Percentiles rank a stretch among this genome's conserved stretches.
Evolutionary conservation across 1,284 basidiomycete genomes (phyloP).

Genomic region (Naganishia sp.): DNA sequence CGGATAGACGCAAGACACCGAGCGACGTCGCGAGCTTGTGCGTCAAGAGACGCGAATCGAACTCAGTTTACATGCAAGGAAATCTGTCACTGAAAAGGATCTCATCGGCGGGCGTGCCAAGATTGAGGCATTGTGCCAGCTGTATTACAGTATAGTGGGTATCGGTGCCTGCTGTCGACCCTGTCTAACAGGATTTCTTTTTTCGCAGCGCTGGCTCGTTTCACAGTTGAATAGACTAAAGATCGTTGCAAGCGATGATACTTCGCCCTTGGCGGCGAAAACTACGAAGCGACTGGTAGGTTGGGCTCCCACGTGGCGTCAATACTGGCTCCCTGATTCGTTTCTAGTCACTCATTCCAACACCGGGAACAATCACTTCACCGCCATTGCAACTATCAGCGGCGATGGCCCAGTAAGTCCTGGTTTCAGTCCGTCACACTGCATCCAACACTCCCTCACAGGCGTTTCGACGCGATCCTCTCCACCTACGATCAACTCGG

Average conservation of each 20-base stretch:
- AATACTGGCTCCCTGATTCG: neutral
- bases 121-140: slow-evolving; percentile 71
- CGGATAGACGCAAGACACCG: neutral
- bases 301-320: slow-evolving; percentile 1
- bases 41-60: slow-evolving; percentile 74
- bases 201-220: slow-evolving; percentile 73
- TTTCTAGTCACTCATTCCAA: slow-evolving; percentile 10
- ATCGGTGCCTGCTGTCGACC: neutral
- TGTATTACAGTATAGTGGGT: slow-evolving; percentile 84
- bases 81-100: slow-evolving; percentile 63
- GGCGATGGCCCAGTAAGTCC: slow-evolving; percentile 79
- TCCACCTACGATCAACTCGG: slow-evolving; percentile 87
- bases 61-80: slow-evolving; percentile 63
- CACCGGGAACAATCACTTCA: neutral
- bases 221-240: slow-evolving; percentile 68
- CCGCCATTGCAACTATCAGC: slow-evolving; percentile 59
- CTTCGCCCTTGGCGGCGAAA: slow-evolving; percentile 55
- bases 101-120: slow-evolving; percentile 76
- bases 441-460: slow-evolving; percentile 46
- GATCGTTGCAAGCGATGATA: slow-evolving; percentile 61
- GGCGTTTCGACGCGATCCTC: slow-evolving; percentile 84
- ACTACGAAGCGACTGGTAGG: slow-evolving; percentile 10
- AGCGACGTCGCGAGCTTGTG: slow-evolving; percentile 47
- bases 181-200: slow-evolving; percentile 16
- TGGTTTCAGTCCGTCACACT: neutral